Percentiles rank a stretch among this genome's conserved stretches.
phyloP scores from a whole-genome alignment of 2,329 filamentous ascomycete genomes.

The Biscogniauxia marginata region DNA sequence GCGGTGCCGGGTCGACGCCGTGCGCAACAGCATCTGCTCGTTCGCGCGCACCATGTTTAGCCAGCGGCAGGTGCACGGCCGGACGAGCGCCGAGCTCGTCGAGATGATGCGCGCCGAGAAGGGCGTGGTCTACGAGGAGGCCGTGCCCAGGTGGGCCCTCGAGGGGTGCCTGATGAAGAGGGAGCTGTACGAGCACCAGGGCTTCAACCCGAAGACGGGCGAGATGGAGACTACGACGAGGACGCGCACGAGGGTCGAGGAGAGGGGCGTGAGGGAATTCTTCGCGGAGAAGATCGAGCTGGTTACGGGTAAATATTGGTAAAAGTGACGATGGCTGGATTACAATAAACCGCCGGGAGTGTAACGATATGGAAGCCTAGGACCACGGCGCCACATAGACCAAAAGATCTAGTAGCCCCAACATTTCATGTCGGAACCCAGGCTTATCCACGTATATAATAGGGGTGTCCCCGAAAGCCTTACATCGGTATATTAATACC shows the following conservation, averaged over 20 bases:
- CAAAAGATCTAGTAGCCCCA: no score
- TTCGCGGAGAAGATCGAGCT: conserved; percentile 9
- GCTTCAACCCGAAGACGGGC: neutral
- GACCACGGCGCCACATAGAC: no score
- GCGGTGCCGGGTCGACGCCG: conserved; percentile 5
- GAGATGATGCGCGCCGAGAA: conserved; percentile 13
- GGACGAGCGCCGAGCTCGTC: conserved; percentile 9
- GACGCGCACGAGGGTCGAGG: conserved; percentile 5
- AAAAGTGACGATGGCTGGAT: neutral
- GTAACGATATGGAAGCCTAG: no score
- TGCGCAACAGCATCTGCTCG: conserved; percentile 4
- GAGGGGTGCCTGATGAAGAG: conserved; percentile 15
- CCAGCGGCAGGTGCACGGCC: conserved; percentile 4
- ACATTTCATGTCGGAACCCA: no score
- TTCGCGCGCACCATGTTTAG: conserved; percentile 9
- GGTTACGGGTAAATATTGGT: conserved; percentile 12
- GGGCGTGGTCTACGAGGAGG: conserved; percentile 11
- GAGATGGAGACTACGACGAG: neutral
- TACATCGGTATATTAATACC: neutral
- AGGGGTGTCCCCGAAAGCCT: no score
- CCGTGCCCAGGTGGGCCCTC: conserved; percentile 14
- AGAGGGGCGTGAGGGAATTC: conserved; percentile 10
- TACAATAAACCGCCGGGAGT: neutral
- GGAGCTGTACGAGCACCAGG: conserved; percentile 6
- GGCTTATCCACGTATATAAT: no score